Evolutionary conservation across 805 yeast species (phyloP).

Genomic region (Teunomyces cretensis): DNA sequence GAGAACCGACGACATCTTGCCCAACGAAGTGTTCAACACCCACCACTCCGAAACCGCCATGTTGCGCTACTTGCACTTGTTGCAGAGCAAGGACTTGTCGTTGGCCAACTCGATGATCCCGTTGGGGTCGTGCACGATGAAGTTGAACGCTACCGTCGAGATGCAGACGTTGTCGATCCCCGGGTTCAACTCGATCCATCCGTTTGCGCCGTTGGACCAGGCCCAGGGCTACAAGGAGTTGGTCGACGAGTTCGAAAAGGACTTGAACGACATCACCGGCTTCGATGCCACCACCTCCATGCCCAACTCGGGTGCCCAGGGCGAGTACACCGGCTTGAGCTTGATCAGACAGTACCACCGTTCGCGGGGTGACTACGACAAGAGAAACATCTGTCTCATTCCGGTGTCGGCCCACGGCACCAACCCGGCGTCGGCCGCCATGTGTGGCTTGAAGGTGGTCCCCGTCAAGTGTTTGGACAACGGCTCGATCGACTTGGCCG

Average conservation of each 20-base stretch:
- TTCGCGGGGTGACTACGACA: slow-evolving; percentile 58
- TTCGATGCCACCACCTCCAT: slow-evolving; percentile 86
- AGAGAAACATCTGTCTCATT: slow-evolving; percentile 84
- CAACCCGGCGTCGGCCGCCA: slow-evolving; percentile 97
- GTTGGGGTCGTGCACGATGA: slow-evolving; percentile 97
- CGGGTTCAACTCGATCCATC: slow-evolving; percentile 84
- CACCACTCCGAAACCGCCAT: slow-evolving; percentile 95
- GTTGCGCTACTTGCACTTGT: slow-evolving; percentile 81
- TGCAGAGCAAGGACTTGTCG: slow-evolving; percentile 86
- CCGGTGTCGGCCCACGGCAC: slow-evolving; percentile 99
- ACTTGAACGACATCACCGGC: slow-evolving; percentile 89
- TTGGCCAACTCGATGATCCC: slow-evolving; percentile 97
- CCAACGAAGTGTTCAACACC: slow-evolving; percentile 76
- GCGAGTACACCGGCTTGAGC: slow-evolving; percentile 92
- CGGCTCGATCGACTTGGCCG: slow-evolving; percentile 84
- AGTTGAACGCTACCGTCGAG: slow-evolving; percentile 90
- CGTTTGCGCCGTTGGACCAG: slow-evolving; percentile 88
- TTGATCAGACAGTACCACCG: slow-evolving; percentile 78
- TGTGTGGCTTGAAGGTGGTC: slow-evolving; percentile 93
- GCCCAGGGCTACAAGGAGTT: slow-evolving; percentile 83
- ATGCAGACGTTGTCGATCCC: slow-evolving; percentile 96
- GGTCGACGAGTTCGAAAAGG: slow-evolving; percentile 73
- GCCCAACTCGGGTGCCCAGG: slow-evolving; percentile 99
- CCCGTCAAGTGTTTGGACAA: slow-evolving; percentile 82
- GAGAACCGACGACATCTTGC: slow-evolving; percentile 61